phyloP scores from a whole-genome alignment of 129 eudicot genomes.

The Mikania micrantha region DNA sequence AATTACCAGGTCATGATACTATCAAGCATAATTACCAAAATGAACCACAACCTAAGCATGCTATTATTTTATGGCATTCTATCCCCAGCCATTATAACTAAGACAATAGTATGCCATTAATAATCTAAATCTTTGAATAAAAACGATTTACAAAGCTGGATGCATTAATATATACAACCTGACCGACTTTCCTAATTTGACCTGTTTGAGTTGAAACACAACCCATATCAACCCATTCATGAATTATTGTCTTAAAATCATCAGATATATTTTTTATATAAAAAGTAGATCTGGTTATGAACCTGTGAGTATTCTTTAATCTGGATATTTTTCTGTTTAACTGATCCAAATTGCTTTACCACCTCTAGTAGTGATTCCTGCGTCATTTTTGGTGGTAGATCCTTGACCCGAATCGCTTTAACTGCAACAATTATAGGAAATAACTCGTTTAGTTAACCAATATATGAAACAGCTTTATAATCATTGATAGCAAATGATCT shows the following conservation, averaged over 20 bases:
- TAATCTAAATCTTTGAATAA: neutral
- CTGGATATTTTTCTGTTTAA: constrained; percentile 25
- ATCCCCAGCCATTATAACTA: neutral
- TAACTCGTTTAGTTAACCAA: neutral
- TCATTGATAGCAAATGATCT: constrained; percentile 5
- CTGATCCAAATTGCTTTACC: constrained; percentile 30
- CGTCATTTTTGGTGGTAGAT: constrained; percentile 27
- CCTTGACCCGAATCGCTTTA: constrained; percentile 32
- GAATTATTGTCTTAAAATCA: neutral
- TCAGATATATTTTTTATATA: neutral
- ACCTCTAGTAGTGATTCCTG: constrained; percentile 22
- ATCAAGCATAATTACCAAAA: neutral
- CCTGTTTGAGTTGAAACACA: neutral
- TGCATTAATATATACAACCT: neutral
- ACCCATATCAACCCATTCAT: neutral
- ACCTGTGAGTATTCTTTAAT: constrained; percentile 35
- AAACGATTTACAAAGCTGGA: neutral
- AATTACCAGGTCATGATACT: neutral
- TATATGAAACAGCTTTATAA: neutral
- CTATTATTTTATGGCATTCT: neutral
- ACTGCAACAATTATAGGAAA: constrained; percentile 10
- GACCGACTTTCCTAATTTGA: neutral
- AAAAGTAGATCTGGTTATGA: neutral
- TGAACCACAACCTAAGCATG: neutral
- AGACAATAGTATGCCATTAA: neutral